phyloP scores from a whole-genome alignment of 202 grass and related monocot species.

The Panicum hallii region DNA sequence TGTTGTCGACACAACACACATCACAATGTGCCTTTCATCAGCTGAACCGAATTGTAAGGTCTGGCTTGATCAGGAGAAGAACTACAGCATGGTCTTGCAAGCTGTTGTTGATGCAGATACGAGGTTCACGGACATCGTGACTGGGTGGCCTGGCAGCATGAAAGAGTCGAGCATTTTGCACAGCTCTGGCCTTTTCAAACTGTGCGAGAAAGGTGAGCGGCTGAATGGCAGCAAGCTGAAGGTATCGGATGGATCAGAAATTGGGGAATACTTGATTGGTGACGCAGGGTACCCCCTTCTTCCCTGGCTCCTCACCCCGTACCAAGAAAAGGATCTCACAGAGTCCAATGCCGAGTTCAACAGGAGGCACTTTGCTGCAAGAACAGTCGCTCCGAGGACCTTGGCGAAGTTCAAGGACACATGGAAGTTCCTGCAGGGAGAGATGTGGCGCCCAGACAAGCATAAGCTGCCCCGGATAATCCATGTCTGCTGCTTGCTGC shows the following conservation, averaged over 20 bases:
- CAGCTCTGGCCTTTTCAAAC: slow-evolving; percentile 78
- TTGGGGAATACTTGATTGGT: slow-evolving; percentile 51
- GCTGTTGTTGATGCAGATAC: slow-evolving; percentile 66
- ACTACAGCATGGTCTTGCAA: slow-evolving; percentile 90
- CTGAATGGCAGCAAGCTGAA: slow-evolving; percentile 60
- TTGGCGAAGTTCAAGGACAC: slow-evolving; percentile 80
- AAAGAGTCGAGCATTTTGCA: slow-evolving; percentile 71
- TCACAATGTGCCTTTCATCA: slow-evolving; percentile 68
- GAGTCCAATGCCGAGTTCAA: slow-evolving; percentile 67
- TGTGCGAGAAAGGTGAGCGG: slow-evolving; percentile 75
- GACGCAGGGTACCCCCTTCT: slow-evolving; percentile 79
- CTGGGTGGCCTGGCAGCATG: slow-evolving; percentile 96
- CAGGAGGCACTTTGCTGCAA: slow-evolving; percentile 55
- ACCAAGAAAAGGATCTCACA: slow-evolving; percentile 61
- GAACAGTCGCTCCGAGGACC: slow-evolving; percentile 58
- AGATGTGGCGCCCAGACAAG: slow-evolving; percentile 96
- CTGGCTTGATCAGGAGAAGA: slow-evolving; percentile 78
- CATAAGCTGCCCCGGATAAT: slow-evolving; percentile 82
- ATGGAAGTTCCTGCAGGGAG: slow-evolving; percentile 85
- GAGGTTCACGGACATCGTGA: slow-evolving; percentile 81
- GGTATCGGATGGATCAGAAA: slow-evolving; percentile 59
- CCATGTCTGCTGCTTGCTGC: slow-evolving; percentile 80
- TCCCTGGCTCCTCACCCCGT: slow-evolving; percentile 85
- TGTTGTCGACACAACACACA: slow-evolving; percentile 62
- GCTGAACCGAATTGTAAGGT: slow-evolving; percentile 80